phyloP scores from a whole-genome alignment of 306 rosid species.

The Sicyos baderoa region DNA sequence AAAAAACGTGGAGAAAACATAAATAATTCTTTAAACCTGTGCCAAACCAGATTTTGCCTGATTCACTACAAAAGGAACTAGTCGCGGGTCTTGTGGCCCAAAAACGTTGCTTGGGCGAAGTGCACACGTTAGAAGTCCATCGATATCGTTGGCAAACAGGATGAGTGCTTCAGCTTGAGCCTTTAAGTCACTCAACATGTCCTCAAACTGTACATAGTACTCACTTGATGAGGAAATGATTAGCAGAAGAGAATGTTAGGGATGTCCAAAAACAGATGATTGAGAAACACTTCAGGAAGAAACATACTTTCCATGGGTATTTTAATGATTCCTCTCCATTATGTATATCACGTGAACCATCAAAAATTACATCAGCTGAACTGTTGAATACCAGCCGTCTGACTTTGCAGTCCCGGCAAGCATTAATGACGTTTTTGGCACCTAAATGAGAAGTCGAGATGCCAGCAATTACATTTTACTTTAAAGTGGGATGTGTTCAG shows the following conservation, averaged over 20 bases:
- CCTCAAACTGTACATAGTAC: slow-evolving; percentile 48
- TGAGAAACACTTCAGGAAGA: slow-evolving; percentile 24
- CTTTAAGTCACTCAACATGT: slow-evolving; percentile 58
- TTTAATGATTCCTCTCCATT: slow-evolving; percentile 46
- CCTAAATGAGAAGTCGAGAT: slow-evolving; percentile 42
- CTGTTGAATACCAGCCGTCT: slow-evolving; percentile 68
- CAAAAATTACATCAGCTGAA: slow-evolving; percentile 72
- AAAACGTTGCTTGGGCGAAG: slow-evolving; percentile 81
- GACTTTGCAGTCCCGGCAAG: slow-evolving; percentile 74
- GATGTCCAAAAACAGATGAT: slow-evolving; percentile 12
- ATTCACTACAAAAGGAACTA: slow-evolving; percentile 47
- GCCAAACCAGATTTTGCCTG: slow-evolving; percentile 60
- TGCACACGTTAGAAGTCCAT: slow-evolving; percentile 78
- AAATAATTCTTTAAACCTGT: slow-evolving; percentile 44
- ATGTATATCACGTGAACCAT: slow-evolving; percentile 44
- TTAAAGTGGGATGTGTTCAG: not conserved
- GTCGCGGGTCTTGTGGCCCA: slow-evolving; percentile 71
- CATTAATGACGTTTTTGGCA: slow-evolving; percentile 70
- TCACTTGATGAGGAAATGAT: slow-evolving; percentile 17
- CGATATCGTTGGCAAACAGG: slow-evolving; percentile 54
- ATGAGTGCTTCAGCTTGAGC: slow-evolving; percentile 83
- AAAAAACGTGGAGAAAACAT: not conserved
- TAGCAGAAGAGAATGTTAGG: slow-evolving; percentile 20
- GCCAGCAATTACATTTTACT: slow-evolving; percentile 21
- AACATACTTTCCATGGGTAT: slow-evolving; percentile 63